Conservation (phyloP, 495 filamentous ascomycete species). For the Penicillium verhagenii region DNA sequence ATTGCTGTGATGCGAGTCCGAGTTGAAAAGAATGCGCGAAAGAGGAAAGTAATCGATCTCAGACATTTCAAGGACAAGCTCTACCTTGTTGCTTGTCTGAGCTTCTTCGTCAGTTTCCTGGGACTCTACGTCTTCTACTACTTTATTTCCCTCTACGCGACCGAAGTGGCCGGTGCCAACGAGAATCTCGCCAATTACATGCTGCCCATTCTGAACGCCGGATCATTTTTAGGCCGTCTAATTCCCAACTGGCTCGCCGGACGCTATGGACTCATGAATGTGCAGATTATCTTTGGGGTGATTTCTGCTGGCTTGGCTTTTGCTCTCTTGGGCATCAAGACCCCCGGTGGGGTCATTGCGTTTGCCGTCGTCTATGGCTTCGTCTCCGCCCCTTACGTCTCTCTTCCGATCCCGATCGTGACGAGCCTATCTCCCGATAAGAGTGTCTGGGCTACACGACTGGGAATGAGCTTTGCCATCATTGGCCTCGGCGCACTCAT, state of each 20-base stretch:
- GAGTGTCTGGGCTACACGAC: slow-evolving; percentile 28
- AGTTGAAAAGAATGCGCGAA: slow-evolving; percentile 15
- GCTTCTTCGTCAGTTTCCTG: slow-evolving; percentile 36
- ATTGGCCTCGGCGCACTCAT: slow-evolving; percentile 28
- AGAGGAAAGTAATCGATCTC: background rate
- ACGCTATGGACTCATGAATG: slow-evolving; percentile 8
- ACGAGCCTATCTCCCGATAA: slow-evolving; percentile 10
- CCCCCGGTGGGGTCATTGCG: slow-evolving; percentile 52
- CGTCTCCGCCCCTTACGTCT: slow-evolving; percentile 59
- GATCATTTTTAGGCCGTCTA: slow-evolving; percentile 18
- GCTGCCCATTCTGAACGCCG: slow-evolving; percentile 23
- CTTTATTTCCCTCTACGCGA: slow-evolving; percentile 55
- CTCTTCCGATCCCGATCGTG: slow-evolving; percentile 24
- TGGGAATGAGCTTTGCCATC: slow-evolving; percentile 32
- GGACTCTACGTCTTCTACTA: slow-evolving; percentile 54
- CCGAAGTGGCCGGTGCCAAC: too few relatives aligned
- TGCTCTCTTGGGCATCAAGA: slow-evolving; percentile 14
- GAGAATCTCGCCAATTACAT: slow-evolving; percentile 38
- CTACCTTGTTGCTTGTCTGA: slow-evolving; percentile 34
- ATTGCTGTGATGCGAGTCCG: slow-evolving; percentile 22
- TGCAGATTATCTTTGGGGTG: background rate
- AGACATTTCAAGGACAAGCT: background rate
- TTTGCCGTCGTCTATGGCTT: slow-evolving; percentile 63
- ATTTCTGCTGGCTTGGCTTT: background rate
- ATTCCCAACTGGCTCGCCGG: slow-evolving; percentile 10